Percentiles rank a stretch among this genome's conserved stretches.
These are phyloP conservation scores for Rhazya stricta DNA, from an alignment of 257 asterid genomes.

Conservation along the genomic window DNA sequence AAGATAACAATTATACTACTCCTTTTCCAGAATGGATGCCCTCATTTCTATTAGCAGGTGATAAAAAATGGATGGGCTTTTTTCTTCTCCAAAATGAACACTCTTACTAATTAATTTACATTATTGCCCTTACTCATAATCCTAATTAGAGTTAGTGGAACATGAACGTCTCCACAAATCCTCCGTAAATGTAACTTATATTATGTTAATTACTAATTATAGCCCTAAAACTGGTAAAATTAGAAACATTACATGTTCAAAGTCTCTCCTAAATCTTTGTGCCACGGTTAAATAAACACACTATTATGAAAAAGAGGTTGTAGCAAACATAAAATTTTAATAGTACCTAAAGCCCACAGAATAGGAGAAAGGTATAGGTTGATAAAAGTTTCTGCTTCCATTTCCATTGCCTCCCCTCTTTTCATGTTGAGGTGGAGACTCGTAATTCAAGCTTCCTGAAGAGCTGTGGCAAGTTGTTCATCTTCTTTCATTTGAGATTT, in stretches of 20 bases:
- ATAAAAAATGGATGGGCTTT: too few species aligned
- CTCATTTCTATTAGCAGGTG: neutral
- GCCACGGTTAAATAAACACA: neutral
- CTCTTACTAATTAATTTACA: too few species aligned
- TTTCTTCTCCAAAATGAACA: neutral
- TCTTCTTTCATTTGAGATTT: conserved; percentile 62
- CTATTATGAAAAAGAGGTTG: neutral
- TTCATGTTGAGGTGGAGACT: conserved; percentile 49
- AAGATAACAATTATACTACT: neutral
- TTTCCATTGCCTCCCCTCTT: conserved; percentile 29
- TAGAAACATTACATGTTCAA: neutral
- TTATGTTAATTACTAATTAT: neutral
- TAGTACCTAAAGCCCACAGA: conserved; percentile 40
- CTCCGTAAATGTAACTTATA: neutral
- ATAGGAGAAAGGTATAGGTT: conserved; percentile 44
- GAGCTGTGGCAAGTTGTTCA: conserved; percentile 71
- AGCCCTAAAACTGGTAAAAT: neutral
- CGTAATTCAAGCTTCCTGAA: conserved; percentile 63
- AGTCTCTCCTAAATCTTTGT: neutral
- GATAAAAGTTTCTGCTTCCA: conserved; percentile 38
- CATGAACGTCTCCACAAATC: neutral
- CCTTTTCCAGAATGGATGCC: neutral
- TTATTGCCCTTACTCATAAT: neutral
- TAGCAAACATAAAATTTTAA: neutral
- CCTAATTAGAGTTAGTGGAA: neutral